phyloP scores from a whole-genome alignment of 768 basidiomycete genomes.

The Trametopsis cervina region DNA sequence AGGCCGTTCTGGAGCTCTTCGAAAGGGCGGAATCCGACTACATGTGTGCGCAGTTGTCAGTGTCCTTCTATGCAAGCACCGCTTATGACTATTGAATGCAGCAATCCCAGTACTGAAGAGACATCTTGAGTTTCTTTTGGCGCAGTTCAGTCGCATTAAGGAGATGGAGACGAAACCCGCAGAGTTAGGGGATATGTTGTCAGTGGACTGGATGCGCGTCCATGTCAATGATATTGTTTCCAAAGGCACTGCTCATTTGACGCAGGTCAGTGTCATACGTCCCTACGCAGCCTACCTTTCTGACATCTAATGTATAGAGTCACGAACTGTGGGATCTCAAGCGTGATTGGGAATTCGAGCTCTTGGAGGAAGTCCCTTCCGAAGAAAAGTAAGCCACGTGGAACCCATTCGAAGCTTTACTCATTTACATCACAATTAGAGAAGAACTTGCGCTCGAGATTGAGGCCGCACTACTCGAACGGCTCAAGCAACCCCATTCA shows the following conservation, averaged over 20 bases:
- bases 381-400: constrained; percentile 43
- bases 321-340: constrained; percentile 64
- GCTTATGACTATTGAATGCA: constrained; percentile 23
- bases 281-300: neutral
- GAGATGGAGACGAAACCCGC: constrained; percentile 35
- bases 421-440: constrained; percentile 23
- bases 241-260: constrained; percentile 55
- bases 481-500: constrained; percentile 71
- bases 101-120: constrained; percentile 69
- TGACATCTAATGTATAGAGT: constrained; percentile 39
- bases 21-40: constrained; percentile 68
- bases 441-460: constrained; percentile 39
- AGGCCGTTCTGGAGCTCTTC: constrained; percentile 56
- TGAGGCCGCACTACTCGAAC: constrained; percentile 51
- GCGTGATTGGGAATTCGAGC: constrained; percentile 68
- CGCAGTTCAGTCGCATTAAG: constrained; percentile 30
- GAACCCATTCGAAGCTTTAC: neutral
- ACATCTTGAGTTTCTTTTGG: constrained; percentile 57
- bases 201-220: constrained; percentile 51
- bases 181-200: constrained; percentile 52
- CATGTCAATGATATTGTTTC: constrained; percentile 47
- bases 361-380: constrained; percentile 41
- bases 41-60: constrained; percentile 50
- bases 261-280: constrained; percentile 37
- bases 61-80: neutral